phyloP scores from a whole-genome alignment of 2,329 filamentous ascomycete genomes.

The Teratosphaeria viscida region DNA sequence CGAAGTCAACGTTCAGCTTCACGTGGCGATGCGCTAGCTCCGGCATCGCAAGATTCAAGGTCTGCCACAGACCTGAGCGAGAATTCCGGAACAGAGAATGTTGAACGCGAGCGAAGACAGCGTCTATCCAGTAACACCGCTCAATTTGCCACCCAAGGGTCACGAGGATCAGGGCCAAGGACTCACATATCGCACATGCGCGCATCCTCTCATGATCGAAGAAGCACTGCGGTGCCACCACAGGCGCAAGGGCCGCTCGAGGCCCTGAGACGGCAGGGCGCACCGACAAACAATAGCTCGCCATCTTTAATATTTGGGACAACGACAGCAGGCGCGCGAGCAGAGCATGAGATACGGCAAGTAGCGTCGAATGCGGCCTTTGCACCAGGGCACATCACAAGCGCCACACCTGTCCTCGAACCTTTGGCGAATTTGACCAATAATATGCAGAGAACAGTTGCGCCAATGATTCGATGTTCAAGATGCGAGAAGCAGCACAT shows the following conservation, averaged over 20 bases:
- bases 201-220: conserved; percentile 5
- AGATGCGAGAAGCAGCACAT: conserved; percentile 62
- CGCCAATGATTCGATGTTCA: conserved; percentile 58
- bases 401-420: conserved; percentile 8
- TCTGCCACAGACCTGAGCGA: conserved; percentile 55
- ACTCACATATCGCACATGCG: conserved; percentile 10
- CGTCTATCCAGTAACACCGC: conserved; percentile 30
- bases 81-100: conserved; percentile 22
- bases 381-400: conserved; percentile 1
- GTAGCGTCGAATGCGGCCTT: conserved; percentile 2
- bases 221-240: conserved; percentile 1
- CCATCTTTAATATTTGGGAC: conserved; percentile 6
- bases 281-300: conserved; percentile 10
- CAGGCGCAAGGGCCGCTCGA: conserved; percentile 7
- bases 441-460: conserved; percentile 27
- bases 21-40: conserved; percentile 34
- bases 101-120: conserved; percentile 19
- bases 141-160: conserved; percentile 34
- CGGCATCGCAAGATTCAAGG: conserved; percentile 43
- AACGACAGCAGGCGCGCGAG: neutral
- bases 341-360: neutral
- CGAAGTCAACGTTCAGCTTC: conserved; percentile 19
- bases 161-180: conserved; percentile 15
- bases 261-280: conserved; percentile 4
- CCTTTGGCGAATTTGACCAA: conserved; percentile 31